These are phyloP conservation scores for Pseudocohnilembus persalinus DNA, from an alignment of 169 alveolate species.

Conservation along the genomic window DNA sequence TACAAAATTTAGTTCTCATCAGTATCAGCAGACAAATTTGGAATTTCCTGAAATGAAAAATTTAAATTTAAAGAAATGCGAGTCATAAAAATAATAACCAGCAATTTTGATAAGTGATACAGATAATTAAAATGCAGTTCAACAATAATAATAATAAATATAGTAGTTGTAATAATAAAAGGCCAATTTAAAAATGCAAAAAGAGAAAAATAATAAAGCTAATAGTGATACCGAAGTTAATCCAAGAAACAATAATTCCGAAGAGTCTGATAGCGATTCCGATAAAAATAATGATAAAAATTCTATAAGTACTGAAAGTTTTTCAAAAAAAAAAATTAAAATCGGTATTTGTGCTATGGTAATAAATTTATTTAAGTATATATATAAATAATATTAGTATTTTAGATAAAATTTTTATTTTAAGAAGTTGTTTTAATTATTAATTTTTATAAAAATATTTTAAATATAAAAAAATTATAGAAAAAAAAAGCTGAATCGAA, in stretches of 20 bases:
- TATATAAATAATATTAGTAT: neutral
- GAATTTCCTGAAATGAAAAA: too few relatives aligned
- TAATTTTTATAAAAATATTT: too few relatives aligned
- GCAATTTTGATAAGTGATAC: neutral
- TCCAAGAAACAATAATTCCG: neutral
- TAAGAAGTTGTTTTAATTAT: too few relatives aligned
- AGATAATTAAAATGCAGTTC: neutral
- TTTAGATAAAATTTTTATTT: neutral
- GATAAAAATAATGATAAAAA: neutral
- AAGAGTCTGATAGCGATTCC: neutral
- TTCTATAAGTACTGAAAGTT: neutral
- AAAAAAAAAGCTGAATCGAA: conserved; percentile 24
- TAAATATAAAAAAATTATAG: too few relatives aligned
- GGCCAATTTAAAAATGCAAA: too few relatives aligned
- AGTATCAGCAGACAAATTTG: too few relatives aligned
- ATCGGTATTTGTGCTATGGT: conserved; percentile 24
- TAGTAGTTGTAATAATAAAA: too few relatives aligned
- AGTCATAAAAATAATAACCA: neutral
- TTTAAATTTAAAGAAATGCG: neutral
- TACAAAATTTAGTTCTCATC: too few relatives aligned
- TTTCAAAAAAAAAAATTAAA: neutral
- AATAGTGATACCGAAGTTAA: neutral
- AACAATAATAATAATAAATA: too few relatives aligned
- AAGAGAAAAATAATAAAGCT: neutral
- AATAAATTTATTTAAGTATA: neutral